These are phyloP conservation scores for Pinus taeda DNA, from an alignment of 75 land plant genomes.

Conservation along the genomic window DNA sequence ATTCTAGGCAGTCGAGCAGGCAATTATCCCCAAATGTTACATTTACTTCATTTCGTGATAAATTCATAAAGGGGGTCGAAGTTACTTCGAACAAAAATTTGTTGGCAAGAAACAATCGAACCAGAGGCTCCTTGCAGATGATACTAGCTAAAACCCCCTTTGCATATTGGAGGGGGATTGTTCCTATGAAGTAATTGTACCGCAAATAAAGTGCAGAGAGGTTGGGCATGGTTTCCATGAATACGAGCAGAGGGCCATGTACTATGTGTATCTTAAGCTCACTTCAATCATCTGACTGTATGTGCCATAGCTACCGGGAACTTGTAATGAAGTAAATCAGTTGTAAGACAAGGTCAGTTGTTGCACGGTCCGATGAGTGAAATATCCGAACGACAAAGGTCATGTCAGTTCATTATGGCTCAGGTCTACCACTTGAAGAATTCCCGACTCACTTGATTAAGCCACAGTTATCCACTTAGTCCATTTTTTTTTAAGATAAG, in stretches of 20 bases:
- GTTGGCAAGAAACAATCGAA: no score
- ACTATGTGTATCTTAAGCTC: no score
- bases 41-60: slow-evolving; percentile 30
- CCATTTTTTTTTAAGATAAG: slow-evolving; percentile 40
- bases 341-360: slow-evolving; percentile 58
- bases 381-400: slow-evolving; percentile 32
- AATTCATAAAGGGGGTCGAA: slow-evolving; percentile 36
- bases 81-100: slow-evolving; percentile 30
- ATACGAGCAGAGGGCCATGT: no score
- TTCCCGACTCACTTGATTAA: neutral
- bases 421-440: slow-evolving; percentile 46
- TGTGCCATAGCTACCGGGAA: slow-evolving; percentile 14
- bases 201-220: no score
- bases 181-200: no score
- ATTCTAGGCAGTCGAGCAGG: slow-evolving; percentile 43
- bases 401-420: slow-evolving; percentile 48
- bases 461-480: slow-evolving; percentile 22
- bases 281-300: slow-evolving; percentile 40
- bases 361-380: slow-evolving; percentile 47
- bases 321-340: slow-evolving; percentile 21
- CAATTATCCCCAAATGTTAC: slow-evolving; percentile 59
- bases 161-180: no score
- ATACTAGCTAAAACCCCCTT: no score
- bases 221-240: no score
- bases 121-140: no score